Evolutionary conservation across 306 rosid species (phyloP).

Genomic region (Castanea sativa): DNA sequence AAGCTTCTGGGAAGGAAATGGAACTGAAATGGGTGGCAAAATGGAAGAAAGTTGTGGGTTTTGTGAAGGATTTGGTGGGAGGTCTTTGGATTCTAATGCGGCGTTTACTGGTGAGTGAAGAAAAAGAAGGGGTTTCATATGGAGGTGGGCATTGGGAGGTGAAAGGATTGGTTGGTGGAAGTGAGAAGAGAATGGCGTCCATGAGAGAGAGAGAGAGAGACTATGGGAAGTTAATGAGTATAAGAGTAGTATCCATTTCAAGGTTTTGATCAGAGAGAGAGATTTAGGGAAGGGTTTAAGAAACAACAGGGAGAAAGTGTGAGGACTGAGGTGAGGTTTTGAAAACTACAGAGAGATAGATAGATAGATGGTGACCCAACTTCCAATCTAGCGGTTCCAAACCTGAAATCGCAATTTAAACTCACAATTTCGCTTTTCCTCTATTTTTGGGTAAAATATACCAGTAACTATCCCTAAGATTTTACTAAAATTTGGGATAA

Average conservation of each 20-base stretch:
- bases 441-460: too few relatives aligned
- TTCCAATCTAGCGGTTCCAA: too few relatives aligned
- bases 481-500: too few relatives aligned
- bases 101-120: constrained; percentile 18
- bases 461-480: too few relatives aligned
- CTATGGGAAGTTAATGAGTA: background rate
- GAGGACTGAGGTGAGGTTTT: background rate
- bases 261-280: background rate
- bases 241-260: constrained; percentile 4
- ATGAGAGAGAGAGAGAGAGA: constrained; percentile 5
- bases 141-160: constrained; percentile 20
- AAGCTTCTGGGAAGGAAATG: constrained; percentile 17
- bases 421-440: too few relatives aligned
- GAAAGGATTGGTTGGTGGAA: constrained; percentile 12
- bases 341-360: background rate
- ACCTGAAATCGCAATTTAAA: too few relatives aligned
- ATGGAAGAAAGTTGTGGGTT: constrained; percentile 14
- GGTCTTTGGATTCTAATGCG: constrained; percentile 28
- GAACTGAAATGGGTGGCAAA: constrained; percentile 21
- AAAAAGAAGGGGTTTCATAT: background rate
- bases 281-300: background rate
- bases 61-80: constrained; percentile 11
- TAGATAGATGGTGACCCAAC: too few relatives aligned
- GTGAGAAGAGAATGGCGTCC: constrained; percentile 42
- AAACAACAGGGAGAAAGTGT: background rate